Evolutionary conservation across 768 basidiomycete species (phyloP).

Genomic region (Serendipita sp.): DNA sequence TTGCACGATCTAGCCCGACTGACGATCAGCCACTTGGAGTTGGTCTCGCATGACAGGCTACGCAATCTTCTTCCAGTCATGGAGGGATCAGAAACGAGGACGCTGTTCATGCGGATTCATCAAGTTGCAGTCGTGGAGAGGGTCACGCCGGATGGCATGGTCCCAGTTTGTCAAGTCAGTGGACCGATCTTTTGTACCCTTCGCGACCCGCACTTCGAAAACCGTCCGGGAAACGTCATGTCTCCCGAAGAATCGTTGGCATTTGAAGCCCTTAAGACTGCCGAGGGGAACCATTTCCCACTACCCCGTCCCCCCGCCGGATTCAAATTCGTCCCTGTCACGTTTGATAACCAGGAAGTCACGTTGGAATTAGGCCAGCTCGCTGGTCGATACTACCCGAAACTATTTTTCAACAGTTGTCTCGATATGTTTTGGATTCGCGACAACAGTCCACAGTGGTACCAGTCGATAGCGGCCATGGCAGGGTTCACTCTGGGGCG

Average conservation of each 20-base stretch:
- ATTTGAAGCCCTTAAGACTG: not conserved
- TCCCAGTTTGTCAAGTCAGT: not conserved
- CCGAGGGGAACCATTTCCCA: conserved; percentile 15
- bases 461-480: not conserved
- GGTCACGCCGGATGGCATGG: not conserved
- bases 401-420: conserved; percentile 20
- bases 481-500: not conserved
- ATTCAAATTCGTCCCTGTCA: conserved; percentile 53
- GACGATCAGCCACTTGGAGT: conserved; percentile 28
- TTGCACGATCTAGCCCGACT: conserved; percentile 68
- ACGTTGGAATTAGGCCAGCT: conserved; percentile 55
- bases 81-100: conserved; percentile 44
- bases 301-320: conserved; percentile 53
- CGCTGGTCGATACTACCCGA: conserved; percentile 69
- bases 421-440: not conserved
- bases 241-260: not conserved
- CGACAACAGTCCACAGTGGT: not conserved
- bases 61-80: conserved; percentile 44
- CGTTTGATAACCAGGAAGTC: conserved; percentile 43
- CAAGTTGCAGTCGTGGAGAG: conserved; percentile 49
- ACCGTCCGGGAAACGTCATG: not conserved
- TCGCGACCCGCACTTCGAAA: not conserved
- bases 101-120: conserved; percentile 57
- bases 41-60: not conserved
- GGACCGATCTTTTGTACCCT: not conserved